A percentile compares a stretch with the other conserved stretches of the same genome.
These are phyloP conservation scores for Mercurialis annua DNA, from an alignment of 345 rosid species.

Conservation along the genomic window DNA sequence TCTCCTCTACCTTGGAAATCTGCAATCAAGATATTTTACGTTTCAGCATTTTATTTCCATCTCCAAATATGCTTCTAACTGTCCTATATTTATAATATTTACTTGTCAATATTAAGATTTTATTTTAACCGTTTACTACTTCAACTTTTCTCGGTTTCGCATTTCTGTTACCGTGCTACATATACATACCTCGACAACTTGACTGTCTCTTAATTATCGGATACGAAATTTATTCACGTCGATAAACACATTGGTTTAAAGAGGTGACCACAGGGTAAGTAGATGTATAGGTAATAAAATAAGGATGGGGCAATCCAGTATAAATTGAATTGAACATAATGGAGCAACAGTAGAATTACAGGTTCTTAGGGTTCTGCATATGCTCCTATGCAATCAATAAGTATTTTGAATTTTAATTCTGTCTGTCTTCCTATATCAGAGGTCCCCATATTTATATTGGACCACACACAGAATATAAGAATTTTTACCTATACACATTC, in stretches of 20 bases:
- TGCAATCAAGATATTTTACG: slow-evolving; percentile 7
- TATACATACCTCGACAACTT: too few relatives aligned
- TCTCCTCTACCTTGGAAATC: slow-evolving; percentile 33
- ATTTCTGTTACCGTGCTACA: too few relatives aligned
- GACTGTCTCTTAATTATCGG: too few relatives aligned
- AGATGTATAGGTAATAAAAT: neutral
- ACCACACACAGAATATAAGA: slow-evolving; percentile 25
- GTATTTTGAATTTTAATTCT: slow-evolving; percentile 23
- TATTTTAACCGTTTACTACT: too few relatives aligned
- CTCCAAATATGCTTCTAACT: too few relatives aligned
- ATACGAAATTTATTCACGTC: too few relatives aligned
- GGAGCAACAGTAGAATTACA: neutral
- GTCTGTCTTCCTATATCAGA: slow-evolving; percentile 1
- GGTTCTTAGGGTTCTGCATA: slow-evolving; percentile 2
- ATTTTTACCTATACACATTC: neutral
- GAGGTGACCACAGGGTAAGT: neutral
- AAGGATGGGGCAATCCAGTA: neutral
- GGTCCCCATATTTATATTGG: slow-evolving; percentile 20
- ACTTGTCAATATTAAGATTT: too few relatives aligned
- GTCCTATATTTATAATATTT: too few relatives aligned
- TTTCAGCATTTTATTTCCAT: neutral
- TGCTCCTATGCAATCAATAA: slow-evolving; percentile 18
- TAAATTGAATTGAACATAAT: neutral
- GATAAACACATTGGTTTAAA: too few relatives aligned
- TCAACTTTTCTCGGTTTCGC: too few relatives aligned